Conservation (phyloP, 140 eudicot species). For the Ambrosia hybrid region DNA sequence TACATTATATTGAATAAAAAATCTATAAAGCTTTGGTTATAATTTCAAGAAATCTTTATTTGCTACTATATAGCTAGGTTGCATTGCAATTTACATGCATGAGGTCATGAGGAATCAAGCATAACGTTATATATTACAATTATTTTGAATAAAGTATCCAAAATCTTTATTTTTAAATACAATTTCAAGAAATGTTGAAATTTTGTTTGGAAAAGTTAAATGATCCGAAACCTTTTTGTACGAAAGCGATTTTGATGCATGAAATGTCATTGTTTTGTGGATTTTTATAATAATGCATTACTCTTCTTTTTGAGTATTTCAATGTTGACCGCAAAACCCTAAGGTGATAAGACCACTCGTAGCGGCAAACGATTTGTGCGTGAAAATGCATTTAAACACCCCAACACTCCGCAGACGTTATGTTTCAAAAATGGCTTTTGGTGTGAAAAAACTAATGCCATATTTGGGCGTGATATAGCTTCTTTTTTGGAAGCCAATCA, state of each 20-base stretch:
- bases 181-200: constrained; percentile 12
- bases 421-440: too few relatives aligned
- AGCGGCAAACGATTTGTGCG: too few relatives aligned
- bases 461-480: too few relatives aligned
- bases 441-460: too few relatives aligned
- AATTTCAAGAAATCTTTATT: constrained; percentile 9
- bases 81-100: background rate
- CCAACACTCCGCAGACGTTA: too few relatives aligned
- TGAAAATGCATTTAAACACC: too few relatives aligned
- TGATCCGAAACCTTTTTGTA: too few relatives aligned
- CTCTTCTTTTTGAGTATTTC: background rate
- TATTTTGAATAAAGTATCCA: background rate
- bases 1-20: constrained; percentile 5
- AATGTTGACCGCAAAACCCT: constrained; percentile 12
- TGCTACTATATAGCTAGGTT: background rate
- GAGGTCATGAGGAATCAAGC: background rate
- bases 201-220: background rate
- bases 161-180: background rate
- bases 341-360: too few relatives aligned
- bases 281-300: background rate
- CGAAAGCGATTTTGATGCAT: background rate
- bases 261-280: background rate
- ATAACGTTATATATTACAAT: background rate
- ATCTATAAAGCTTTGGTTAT: background rate
- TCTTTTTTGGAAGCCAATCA: too few relatives aligned